A percentile compares a stretch with the other conserved stretches of the same genome.
phyloP scores from a whole-genome alignment of 148 eudicot genomes.

The Cornus kousa region DNA sequence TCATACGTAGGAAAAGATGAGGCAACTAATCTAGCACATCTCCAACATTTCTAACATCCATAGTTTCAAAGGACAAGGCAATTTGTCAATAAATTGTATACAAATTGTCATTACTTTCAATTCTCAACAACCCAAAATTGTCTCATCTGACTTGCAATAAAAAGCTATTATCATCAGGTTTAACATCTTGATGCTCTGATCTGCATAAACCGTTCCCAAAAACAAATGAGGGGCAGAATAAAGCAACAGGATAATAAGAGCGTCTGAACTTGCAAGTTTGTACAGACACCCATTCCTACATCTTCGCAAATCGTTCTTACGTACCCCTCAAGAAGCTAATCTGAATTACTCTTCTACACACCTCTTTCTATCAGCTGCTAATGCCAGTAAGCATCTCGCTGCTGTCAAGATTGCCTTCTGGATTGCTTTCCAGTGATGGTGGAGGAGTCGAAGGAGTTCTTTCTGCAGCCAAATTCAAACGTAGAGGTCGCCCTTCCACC shows the following conservation, averaged over 20 bases:
- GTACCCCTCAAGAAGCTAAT: not conserved
- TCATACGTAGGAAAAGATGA: too few relatives aligned
- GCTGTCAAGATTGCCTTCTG: conserved; percentile 23
- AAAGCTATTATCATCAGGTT: not conserved
- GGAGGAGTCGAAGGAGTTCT: conserved; percentile 35
- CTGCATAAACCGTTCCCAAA: not conserved
- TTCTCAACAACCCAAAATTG: not conserved
- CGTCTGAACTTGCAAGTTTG: not conserved
- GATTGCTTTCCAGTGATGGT: conserved; percentile 3
- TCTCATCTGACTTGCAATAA: not conserved
- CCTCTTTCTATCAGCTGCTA: conserved; percentile 5
- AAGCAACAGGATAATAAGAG: not conserved
- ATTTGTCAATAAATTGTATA: not conserved
- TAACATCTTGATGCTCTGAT: not conserved
- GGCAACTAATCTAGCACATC: too few relatives aligned
- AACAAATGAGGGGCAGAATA: not conserved
- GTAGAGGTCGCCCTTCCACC: conserved; percentile 70
- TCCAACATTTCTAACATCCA: too few relatives aligned
- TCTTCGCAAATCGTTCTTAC: not conserved
- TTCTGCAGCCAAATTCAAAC: conserved; percentile 59
- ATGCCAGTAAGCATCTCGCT: conserved; percentile 35
- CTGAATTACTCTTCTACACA: not conserved
- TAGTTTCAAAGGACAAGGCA: not conserved
- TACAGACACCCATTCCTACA: not conserved
- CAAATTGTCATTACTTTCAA: not conserved